Percentiles rank a stretch among this genome's conserved stretches.
Evolutionary conservation across 768 basidiomycete genomes (phyloP).

Genomic region (Melanogaster broomeanus): DNA sequence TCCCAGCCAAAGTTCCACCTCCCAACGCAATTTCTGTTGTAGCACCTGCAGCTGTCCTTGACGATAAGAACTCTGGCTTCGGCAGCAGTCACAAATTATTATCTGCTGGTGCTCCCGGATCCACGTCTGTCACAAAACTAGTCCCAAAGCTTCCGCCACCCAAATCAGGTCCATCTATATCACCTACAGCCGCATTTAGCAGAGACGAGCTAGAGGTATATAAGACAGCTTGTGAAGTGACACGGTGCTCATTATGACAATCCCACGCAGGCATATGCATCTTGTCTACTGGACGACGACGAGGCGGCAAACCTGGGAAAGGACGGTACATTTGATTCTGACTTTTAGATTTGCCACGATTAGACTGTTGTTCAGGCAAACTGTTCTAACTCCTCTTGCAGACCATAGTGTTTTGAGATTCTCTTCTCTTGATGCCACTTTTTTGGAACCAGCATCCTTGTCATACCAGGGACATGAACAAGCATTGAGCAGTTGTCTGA

Average conservation of each 20-base stretch:
- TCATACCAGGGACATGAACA: too few species aligned
- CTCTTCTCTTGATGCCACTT: neutral
- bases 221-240: conserved; percentile 1
- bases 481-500: neutral
- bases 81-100: neutral
- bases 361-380: neutral
- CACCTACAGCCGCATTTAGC: neutral
- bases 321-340: conserved; percentile 29
- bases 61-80: neutral
- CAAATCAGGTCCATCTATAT: neutral
- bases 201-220: conserved; percentile 26
- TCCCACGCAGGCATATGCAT: conserved; percentile 34
- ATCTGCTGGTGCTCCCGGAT: neutral
- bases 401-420: too few species aligned
- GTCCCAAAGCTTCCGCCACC: neutral
- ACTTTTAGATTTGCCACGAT: conserved; percentile 18
- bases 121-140: neutral
- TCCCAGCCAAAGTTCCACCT: neutral
- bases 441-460: neutral
- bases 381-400: too few species aligned
- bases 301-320: conserved; percentile 35
- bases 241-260: neutral
- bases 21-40: neutral
- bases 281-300: conserved; percentile 38
- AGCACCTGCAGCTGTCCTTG: neutral